phyloP scores from a whole-genome alignment of 805 yeast genomes.

The Candida khao-thaluensis region DNA sequence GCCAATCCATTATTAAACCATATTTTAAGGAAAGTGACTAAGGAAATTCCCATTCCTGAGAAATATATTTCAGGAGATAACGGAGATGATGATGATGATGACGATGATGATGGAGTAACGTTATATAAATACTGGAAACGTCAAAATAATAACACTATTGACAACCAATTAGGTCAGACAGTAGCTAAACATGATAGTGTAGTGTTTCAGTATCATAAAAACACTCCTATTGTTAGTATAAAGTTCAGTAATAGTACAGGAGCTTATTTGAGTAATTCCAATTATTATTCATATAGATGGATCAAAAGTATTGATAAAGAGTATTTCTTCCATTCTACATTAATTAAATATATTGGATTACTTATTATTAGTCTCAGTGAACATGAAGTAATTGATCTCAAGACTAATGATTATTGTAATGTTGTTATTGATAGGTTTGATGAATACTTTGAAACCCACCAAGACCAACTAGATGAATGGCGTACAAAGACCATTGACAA shows the following conservation, averaged over 20 bases:
- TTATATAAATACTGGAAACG: slow-evolving; percentile 34
- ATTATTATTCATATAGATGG: slow-evolving; percentile 34
- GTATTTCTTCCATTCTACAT: slow-evolving; percentile 32
- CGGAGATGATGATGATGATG: slow-evolving; percentile 16
- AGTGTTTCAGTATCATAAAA: slow-evolving; percentile 30
- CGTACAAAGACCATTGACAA: slow-evolving; percentile 15
- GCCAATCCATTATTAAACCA: slow-evolving; percentile 37
- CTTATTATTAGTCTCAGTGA: slow-evolving; percentile 36
- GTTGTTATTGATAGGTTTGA: slow-evolving; percentile 19
- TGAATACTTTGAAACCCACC: slow-evolving; percentile 16
- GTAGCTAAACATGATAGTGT: slow-evolving; percentile 25
- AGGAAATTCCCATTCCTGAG: slow-evolving; percentile 32
- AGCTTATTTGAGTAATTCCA: slow-evolving; percentile 35
- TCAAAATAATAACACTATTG: slow-evolving; percentile 33
- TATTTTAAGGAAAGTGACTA: slow-evolving; percentile 27
- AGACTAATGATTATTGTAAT: slow-evolving; percentile 21
- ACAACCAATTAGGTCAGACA: slow-evolving; percentile 29
- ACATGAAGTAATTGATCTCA: slow-evolving; percentile 36
- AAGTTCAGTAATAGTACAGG: slow-evolving; percentile 33
- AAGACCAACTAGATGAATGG: slow-evolving; percentile 22
- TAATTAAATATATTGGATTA: slow-evolving; percentile 37
- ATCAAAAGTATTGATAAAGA: slow-evolving; percentile 26
- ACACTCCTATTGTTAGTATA: slow-evolving; percentile 32
- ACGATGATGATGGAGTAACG: slow-evolving; percentile 24
- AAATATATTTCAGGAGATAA: slow-evolving; percentile 11